phyloP scores from a whole-genome alignment of 2,329 filamentous ascomycete genomes.

The Arthrobotrys sphaeroides region DNA sequence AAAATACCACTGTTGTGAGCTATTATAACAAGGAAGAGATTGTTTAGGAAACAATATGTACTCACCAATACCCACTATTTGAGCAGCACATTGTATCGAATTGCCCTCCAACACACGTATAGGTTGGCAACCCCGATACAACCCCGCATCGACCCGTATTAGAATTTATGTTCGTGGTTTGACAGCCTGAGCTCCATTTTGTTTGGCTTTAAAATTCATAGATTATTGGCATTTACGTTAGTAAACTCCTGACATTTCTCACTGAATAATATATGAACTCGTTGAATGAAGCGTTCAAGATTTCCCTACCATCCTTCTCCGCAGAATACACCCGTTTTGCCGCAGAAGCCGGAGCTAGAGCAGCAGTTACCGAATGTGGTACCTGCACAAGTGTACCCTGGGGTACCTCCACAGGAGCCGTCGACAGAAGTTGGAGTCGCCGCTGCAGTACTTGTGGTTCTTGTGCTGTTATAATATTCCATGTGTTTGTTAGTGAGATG shows the following conservation, averaged over 20 bases:
- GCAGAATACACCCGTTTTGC: constrained; percentile 27
- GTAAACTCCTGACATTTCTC: background rate
- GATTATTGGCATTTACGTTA: background rate
- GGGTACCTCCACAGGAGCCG: constrained; percentile 24
- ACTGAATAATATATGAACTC: too few relatives aligned
- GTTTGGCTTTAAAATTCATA: constrained; percentile 7
- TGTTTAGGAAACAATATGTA: background rate
- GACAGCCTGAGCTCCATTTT: constrained; percentile 30
- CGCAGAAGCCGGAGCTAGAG: constrained; percentile 21
- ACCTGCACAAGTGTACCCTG: constrained; percentile 15
- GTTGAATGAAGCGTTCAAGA: background rate
- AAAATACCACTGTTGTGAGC: background rate
- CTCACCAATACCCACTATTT: constrained; percentile 28
- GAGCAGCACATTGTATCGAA: constrained; percentile 30
- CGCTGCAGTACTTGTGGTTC: constrained; percentile 11
- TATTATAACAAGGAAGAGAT: background rate
- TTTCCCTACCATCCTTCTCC: constrained; percentile 26
- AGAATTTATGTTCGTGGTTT: constrained; percentile 24
- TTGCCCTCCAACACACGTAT: constrained; percentile 24
- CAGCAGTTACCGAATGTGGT: constrained; percentile 32
- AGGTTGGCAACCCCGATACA: constrained; percentile 1
- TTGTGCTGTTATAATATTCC: constrained; percentile 4
- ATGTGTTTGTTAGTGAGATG: too few relatives aligned
- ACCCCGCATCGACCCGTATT: constrained; percentile 23
- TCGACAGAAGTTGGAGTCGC: constrained; percentile 21